Evolutionary conservation across 2,329 filamentous ascomycete genomes (phyloP), one percentile per base, ranked within the genome.

Genomic region (Cytospora piceicola): DNA sequence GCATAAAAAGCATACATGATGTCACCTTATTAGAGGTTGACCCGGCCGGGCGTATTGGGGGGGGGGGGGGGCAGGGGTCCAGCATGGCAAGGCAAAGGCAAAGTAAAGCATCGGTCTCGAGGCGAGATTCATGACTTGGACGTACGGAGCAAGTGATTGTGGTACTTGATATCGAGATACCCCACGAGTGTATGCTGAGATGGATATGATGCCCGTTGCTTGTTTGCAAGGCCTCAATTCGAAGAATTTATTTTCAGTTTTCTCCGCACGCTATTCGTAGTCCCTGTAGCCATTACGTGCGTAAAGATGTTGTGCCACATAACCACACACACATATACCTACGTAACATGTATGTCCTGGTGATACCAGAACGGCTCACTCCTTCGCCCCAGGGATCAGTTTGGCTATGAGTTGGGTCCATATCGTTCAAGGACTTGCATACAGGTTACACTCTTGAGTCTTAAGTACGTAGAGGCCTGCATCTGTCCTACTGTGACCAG

Each of bases 101-200:
- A 24, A 49, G 6, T n/a, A n/a, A n/a, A n/a, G 46, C n/a, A 24
- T 49, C 14, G 46, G 12, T 49, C n/a, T 24, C 46, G 20, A 49
- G n/a, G 6, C 12, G n/a, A 24, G 22, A 20, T 11, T 49, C 11
- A 49, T 12, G 22, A 49, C 11, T n/a, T 3, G n/a, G n/a, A 49
- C 22, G 46, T 49, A 22, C 11, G 46, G 46, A 49, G 46, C 46
- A 36, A 57, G 61, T 53, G n/a, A 39, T 63, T 39, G 30, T 63
- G 39, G 17, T 6, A 30, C 34, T 51, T 63, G 61, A 56, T 57
- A 51, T 42, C 52, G 39, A 71, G 65, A 71, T 71, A 71, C 68
- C 70, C 69, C 62, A 52, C 63, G 66, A 63, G 46, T 54, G 58
- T 46, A 63, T 63, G 61, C 61, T 57, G 53, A 17, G 36, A 49